Evolutionary conservation across 2,329 filamentous ascomycete species (phyloP), one percentile per base, ranked within the genome.

Genomic region (Lomentospora prolificans): DNA sequence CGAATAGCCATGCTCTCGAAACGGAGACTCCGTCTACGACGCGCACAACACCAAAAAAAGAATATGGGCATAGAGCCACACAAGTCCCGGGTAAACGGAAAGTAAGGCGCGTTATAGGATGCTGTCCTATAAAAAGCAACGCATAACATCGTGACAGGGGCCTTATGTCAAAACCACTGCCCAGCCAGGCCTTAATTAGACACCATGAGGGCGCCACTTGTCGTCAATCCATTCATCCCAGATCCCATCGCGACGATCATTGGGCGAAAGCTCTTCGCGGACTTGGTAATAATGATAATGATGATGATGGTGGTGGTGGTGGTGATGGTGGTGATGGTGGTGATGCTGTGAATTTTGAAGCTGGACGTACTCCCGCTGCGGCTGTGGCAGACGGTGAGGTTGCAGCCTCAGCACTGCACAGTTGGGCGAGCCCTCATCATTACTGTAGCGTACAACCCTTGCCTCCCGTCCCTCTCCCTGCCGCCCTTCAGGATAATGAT

Each of bases 241-340:
- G 10, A 22, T 7, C 7, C 17, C 41, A n/a, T 50, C 44, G 6
- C 53, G 53, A 24, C 53, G 30, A 17, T 25, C 27, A 17, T 50
- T 48, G 48, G 19, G n/a, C 9, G 46, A 31, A 27, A 41, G 24
- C 14, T 39, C 19, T 14, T 56, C 48, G 12, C 24, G 24, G 14
- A 28, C 27, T 25, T 48, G 53, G 22, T 64, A 63, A 39, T 61
- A 60, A 46, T 61, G 63, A 28, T 63, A 63, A 36, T 62, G 65
- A 33, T 36, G 41, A 50, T 56, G 50, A 24, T 41, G 51, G 36
- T 50, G 52, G 28, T 19, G 55, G 22, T 44, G 39, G n/a, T 53
- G 39, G 53, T 50, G 25, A 24, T 28, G 17, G 27, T 57, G 51
- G 5, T 46, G 28, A 19, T 50, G 44, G 17, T 31, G 39, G 4